Percentiles rank a stretch among this genome's conserved stretches.
Conservation (phyloP, 257 asterid species). For the Nicotiana otophora region DNA sequence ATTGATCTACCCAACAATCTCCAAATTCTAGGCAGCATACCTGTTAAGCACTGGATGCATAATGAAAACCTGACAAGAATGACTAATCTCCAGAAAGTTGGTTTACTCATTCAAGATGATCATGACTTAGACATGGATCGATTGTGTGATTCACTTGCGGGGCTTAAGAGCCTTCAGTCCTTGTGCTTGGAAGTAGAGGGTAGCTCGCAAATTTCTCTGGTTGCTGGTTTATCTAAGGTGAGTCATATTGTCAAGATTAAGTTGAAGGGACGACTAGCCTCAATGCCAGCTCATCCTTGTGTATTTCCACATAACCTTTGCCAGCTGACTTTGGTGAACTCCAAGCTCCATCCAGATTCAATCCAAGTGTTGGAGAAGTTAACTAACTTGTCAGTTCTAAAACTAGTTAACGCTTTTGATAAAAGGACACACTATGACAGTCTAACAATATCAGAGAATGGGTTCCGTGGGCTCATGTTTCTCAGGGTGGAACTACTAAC, state of each 20-base stretch:
- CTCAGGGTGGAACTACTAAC: background rate
- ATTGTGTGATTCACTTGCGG: constrained; percentile 1
- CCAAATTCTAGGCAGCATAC: constrained; percentile 13
- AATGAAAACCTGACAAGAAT: background rate
- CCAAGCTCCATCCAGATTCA: constrained; percentile 4
- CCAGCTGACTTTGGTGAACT: background rate
- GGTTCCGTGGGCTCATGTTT: background rate
- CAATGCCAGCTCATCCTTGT: background rate
- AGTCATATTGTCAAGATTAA: background rate
- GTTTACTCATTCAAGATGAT: background rate
- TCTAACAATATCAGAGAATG: constrained; percentile 5
- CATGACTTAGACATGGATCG: background rate
- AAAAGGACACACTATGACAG: background rate
- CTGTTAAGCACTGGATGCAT: background rate
- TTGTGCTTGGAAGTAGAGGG: background rate
- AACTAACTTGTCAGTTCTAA: background rate
- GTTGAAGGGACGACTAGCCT: background rate
- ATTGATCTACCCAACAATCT: constrained; percentile 7
- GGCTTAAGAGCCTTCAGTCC: constrained; percentile 6
- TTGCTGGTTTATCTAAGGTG: background rate
- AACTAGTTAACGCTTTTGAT: background rate
- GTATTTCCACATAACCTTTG: constrained; percentile 18
- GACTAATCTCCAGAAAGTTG: constrained; percentile 8
- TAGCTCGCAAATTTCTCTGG: background rate
- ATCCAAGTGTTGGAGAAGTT: constrained; percentile 13